Percentiles rank a stretch among this genome's conserved stretches.
Conservation (phyloP, 768 basidiomycete genomes). For the Zangia roseola region DNA sequence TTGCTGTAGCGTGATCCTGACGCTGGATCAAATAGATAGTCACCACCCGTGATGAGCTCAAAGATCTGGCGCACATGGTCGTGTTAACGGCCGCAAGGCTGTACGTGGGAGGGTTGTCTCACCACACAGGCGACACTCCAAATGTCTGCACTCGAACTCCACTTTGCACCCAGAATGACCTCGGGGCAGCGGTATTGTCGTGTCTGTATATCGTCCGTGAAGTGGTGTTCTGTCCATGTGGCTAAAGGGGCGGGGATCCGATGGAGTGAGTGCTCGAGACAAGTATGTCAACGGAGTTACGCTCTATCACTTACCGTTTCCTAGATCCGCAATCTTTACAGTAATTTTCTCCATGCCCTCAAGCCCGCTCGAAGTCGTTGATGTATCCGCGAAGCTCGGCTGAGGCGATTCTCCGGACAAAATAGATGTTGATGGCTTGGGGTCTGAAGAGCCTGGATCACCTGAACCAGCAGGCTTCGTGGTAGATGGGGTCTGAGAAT, state of each 20-base stretch:
- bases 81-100: background rate
- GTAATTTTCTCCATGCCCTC: conserved; percentile 71
- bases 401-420: conserved; percentile 30
- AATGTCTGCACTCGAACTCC: conserved; percentile 93
- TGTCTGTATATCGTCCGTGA: conserved; percentile 98
- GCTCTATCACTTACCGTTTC: conserved; percentile 65
- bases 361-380: conserved; percentile 29
- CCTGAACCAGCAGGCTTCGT: conserved; percentile 21
- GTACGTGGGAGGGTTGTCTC: conserved; percentile 29
- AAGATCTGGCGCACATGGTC: conserved; percentile 59
- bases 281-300: background rate
- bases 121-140: conserved; percentile 97
- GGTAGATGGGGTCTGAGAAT: conserved; percentile 27
- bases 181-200: conserved; percentile 97
- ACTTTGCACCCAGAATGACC: conserved; percentile 93
- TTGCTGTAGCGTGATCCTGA: conserved; percentile 94
- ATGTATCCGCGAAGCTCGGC: conserved; percentile 24
- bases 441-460: conserved; percentile 15
- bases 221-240: conserved; percentile 92
- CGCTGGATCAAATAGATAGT: conserved; percentile 97
- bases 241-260: conserved; percentile 35
- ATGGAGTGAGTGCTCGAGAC: conserved; percentile 1
- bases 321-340: conserved; percentile 98
- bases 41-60: conserved; percentile 93
- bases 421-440: conserved; percentile 27